Percentiles rank a stretch among this genome's conserved stretches.
Evolutionary conservation across 2,329 filamentous ascomycete species (phyloP).

Genomic region (Dactylonectria estremocensis): DNA sequence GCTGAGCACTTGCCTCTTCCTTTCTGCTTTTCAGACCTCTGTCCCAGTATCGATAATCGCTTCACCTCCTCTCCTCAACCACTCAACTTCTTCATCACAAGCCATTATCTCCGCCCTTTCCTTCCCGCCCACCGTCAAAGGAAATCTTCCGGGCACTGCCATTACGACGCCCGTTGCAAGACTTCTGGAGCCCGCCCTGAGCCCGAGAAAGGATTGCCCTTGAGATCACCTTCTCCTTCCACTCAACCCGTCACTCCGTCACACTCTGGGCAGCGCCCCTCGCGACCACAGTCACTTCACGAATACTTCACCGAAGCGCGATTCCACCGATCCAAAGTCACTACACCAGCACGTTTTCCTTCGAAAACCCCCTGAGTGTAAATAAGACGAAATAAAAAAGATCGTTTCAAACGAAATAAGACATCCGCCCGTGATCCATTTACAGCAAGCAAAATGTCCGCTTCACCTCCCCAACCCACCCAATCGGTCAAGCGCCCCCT

Average conservation of each 20-base stretch:
- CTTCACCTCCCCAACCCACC: constrained; percentile 76
- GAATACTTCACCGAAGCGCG: constrained; percentile 60
- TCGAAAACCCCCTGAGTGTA: constrained; percentile 89
- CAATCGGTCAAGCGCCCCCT: constrained; percentile 91
- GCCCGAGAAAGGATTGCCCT: constrained; percentile 50
- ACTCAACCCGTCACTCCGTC: constrained; percentile 51
- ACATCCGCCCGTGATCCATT: constrained; percentile 45
- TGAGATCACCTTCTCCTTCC: constrained; percentile 47
- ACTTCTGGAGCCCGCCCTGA: constrained; percentile 52
- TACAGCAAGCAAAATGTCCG: constrained; percentile 75
- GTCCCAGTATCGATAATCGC: constrained; percentile 55
- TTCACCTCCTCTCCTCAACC: constrained; percentile 55
- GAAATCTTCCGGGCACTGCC: constrained; percentile 47
- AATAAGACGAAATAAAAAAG: constrained; percentile 70
- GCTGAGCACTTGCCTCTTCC: constrained; percentile 57
- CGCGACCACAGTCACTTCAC: constrained; percentile 58
- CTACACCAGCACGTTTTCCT: constrained; percentile 95
- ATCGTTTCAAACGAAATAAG: constrained; percentile 50
- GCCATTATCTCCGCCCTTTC: constrained; percentile 54
- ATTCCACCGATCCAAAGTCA: constrained; percentile 62
- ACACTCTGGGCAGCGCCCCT: constrained; percentile 52
- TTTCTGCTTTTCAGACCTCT: constrained; percentile 56
- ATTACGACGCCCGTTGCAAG: constrained; percentile 47
- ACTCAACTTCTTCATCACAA: constrained; percentile 49
- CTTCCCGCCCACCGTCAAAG: constrained; percentile 49